Evolutionary conservation across 2,329 filamentous ascomycete genomes (phyloP).

Genomic region (Arthrobotrys conoides): DNA sequence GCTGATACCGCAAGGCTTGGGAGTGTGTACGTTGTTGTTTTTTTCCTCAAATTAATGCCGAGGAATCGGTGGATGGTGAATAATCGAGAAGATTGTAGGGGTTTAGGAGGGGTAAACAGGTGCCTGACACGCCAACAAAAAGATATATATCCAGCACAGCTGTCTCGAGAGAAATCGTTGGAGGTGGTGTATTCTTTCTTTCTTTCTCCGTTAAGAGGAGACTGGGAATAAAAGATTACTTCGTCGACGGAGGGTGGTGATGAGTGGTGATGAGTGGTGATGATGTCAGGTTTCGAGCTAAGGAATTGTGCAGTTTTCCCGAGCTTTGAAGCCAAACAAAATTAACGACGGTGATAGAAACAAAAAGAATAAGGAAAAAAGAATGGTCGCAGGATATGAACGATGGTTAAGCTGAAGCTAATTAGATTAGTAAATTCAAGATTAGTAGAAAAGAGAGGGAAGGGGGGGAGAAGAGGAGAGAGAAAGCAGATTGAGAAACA

Average conservation of each 20-base stretch:
- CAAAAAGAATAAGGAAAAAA: constrained; percentile 23
- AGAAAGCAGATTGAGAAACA: constrained; percentile 42
- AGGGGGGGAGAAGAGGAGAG: not conserved
- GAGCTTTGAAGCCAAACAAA: constrained; percentile 33
- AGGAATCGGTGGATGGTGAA: constrained; percentile 56
- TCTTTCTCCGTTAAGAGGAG: not conserved
- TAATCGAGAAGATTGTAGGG: constrained; percentile 14
- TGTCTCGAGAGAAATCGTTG: constrained; percentile 40
- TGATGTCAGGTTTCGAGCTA: constrained; percentile 46
- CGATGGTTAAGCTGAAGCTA: constrained; percentile 1
- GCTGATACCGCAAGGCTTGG: constrained; percentile 28
- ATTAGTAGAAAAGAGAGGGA: constrained; percentile 24
- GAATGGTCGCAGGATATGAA: not conserved
- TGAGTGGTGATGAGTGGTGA: not conserved
- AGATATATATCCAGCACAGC: constrained; percentile 55
- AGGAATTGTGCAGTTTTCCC: constrained; percentile 45
- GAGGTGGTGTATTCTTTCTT: not conserved
- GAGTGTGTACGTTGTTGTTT: not conserved
- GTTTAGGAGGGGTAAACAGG: constrained; percentile 8
- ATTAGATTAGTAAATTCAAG: constrained; percentile 4
- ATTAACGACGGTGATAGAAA: constrained; percentile 20
- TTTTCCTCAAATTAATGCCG: constrained; percentile 27
- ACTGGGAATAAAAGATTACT: too few relatives aligned
- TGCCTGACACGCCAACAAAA: constrained; percentile 8
- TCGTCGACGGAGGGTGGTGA: constrained; percentile 9